phyloP scores from a whole-genome alignment of 176 grass and related monocot species.

The Hsuehochloa calcarea region DNA sequence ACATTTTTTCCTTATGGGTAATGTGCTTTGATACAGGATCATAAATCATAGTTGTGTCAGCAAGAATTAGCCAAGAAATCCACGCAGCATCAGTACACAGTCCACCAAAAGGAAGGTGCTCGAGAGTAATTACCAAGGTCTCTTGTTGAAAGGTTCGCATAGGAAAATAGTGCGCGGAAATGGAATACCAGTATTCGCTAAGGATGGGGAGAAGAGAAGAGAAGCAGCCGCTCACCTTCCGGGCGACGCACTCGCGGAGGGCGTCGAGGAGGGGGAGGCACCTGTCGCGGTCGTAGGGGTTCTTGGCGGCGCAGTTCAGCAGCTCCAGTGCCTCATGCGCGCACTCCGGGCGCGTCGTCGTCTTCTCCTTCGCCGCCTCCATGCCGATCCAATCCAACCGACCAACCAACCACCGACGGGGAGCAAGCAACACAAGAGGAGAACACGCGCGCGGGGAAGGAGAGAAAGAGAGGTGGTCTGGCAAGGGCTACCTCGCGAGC shows the following conservation, averaged over 20 bases:
- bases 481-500: not conserved
- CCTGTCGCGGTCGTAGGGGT: conserved; percentile 68
- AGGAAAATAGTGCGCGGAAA: not conserved
- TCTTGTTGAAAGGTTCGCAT: not conserved
- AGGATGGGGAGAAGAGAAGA: not conserved
- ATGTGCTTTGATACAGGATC: not conserved
- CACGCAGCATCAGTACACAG: not conserved
- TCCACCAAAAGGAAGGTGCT: not conserved
- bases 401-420: not conserved
- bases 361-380: conserved; percentile 9
- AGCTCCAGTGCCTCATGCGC: conserved; percentile 77
- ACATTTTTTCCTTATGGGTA: not conserved
- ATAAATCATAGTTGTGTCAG: not conserved
- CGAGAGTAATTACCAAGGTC: not conserved
- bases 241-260: conserved; percentile 67
- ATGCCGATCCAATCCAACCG: conserved; percentile 28
- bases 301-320: conserved; percentile 72
- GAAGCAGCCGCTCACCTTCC: conserved; percentile 47
- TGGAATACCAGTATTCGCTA: not conserved
- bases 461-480: not conserved
- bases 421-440: not conserved
- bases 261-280: conserved; percentile 71
- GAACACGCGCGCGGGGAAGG: not conserved
- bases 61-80: not conserved
- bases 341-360: conserved; percentile 66